Percentiles rank a stretch among this genome's conserved stretches.
Conservation (phyloP, 495 filamentous ascomycete genomes). For the Penicillium steckii region DNA sequence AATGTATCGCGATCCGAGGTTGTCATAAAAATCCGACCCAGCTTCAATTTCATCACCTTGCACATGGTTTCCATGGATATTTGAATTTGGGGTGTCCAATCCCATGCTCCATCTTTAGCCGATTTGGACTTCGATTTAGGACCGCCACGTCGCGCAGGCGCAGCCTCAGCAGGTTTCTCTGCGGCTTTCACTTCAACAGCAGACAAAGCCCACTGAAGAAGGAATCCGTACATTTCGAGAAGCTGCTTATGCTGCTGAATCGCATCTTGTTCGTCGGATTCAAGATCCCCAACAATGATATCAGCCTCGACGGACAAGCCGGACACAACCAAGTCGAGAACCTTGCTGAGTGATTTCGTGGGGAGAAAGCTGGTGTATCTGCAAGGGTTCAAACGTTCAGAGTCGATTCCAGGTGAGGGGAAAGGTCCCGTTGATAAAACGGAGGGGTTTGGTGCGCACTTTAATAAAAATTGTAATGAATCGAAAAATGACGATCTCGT, state of each 20-base stretch:
- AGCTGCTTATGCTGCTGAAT: conserved; percentile 83
- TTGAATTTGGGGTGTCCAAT: conserved; percentile 83
- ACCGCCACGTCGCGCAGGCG: conserved; percentile 65
- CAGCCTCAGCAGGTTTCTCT: conserved; percentile 73
- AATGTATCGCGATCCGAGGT: conserved; percentile 98
- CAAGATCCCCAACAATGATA: conserved; percentile 77
- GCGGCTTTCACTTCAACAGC: conserved; percentile 90
- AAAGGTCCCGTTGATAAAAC: conserved; percentile 35
- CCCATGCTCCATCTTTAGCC: conserved; percentile 77
- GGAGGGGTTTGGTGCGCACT: conserved; percentile 77
- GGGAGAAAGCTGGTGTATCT: conserved; percentile 85
- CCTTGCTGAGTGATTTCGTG: conserved; percentile 79
- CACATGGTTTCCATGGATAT: conserved; percentile 90
- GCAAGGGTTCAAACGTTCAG: conserved; percentile 62
- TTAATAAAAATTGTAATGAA: conserved; percentile 91
- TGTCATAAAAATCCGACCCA: conserved; percentile 88
- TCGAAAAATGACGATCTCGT: conserved; percentile 77
- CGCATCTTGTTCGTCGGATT: conserved; percentile 85
- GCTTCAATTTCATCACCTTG: conserved; percentile 90
- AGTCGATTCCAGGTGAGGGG: conserved; percentile 44
- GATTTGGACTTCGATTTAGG: conserved; percentile 78
- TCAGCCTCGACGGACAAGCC: conserved; percentile 94
- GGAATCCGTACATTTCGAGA: conserved; percentile 91
- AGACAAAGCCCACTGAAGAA: conserved; percentile 91
- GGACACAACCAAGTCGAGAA: conserved; percentile 89